Evolutionary conservation across 768 basidiomycete species (phyloP).

Genomic region (Agaricus subrufescens): DNA sequence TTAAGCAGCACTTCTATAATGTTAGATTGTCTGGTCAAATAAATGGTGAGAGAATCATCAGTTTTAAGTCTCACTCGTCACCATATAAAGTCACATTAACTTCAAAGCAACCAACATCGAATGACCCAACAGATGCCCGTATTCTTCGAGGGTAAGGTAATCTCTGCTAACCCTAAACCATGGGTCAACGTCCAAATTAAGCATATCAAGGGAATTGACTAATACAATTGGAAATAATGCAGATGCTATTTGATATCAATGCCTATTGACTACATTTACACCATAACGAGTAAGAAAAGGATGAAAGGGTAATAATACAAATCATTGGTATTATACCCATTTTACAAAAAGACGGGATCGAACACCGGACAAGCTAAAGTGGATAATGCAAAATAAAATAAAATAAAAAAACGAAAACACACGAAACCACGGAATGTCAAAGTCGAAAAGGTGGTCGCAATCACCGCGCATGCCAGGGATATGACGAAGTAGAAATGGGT

Average conservation of each 20-base stretch:
- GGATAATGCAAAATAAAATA: not conserved
- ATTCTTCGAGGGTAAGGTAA: no score
- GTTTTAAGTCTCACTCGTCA: no score
- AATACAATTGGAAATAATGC: not conserved
- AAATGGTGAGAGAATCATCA: no score
- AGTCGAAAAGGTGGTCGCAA: not conserved
- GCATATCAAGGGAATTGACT: no score
- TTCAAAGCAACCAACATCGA: no score
- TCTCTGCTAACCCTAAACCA: no score
- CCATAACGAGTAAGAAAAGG: not conserved
- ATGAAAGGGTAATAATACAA: not conserved
- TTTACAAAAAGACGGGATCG: not conserved
- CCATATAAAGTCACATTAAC: no score
- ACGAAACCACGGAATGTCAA: not conserved
- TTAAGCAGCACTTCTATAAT: no score
- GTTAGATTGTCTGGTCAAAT: no score
- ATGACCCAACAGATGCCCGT: no score
- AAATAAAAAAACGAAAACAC: not conserved
- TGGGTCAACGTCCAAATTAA: no score
- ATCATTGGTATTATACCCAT: not conserved
- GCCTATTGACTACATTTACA: not conserved
- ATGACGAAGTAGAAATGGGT: constrained; percentile 1
- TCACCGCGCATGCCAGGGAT: constrained; percentile 7
- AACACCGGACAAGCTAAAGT: not conserved
- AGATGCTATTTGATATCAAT: not conserved